Evolutionary conservation across 805 yeast genomes (phyloP).

Genomic region (Isabelozyma gotoi): DNA sequence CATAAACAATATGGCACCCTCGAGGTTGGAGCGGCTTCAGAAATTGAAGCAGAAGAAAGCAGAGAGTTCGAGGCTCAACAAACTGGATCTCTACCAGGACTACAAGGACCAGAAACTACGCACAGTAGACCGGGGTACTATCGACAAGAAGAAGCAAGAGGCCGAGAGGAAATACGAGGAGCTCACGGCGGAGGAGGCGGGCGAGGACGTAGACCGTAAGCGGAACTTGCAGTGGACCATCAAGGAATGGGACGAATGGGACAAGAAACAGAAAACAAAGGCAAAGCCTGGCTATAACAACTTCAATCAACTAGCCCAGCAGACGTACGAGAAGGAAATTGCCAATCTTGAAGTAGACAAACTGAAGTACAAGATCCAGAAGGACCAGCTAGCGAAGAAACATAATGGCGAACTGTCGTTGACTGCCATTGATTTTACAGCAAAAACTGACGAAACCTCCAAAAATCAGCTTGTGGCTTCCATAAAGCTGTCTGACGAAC

Average conservation of each 20-base stretch:
- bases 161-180: conserved; percentile 40
- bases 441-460: conserved; percentile 3
- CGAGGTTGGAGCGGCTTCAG: conserved; percentile 7
- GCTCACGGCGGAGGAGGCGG: conserved; percentile 31
- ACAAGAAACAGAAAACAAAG: conserved; percentile 31
- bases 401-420: background rate
- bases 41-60: conserved; percentile 15
- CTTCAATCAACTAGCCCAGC: conserved; percentile 56
- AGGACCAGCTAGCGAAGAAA: conserved; percentile 11
- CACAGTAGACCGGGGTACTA: conserved; percentile 8
- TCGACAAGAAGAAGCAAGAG: conserved; percentile 17
- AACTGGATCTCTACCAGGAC: conserved; percentile 15
- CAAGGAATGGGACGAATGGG: conserved; percentile 68
- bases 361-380: conserved; percentile 38
- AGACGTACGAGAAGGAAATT: conserved; percentile 57
- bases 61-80: conserved; percentile 15
- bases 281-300: conserved; percentile 46
- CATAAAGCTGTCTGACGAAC: conserved; percentile 34
- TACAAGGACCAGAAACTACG: conserved; percentile 11
- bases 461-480: conserved; percentile 30
- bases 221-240: conserved; percentile 51
- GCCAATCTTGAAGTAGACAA: conserved; percentile 32
- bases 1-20: too few relatives aligned
- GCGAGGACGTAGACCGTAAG: conserved; percentile 41
- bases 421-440: too few relatives aligned